Evolutionary conservation across 176 grass and related monocot species (phyloP), one percentile per base, ranked within the genome.

Genomic region (Guadua angustifolia): DNA sequence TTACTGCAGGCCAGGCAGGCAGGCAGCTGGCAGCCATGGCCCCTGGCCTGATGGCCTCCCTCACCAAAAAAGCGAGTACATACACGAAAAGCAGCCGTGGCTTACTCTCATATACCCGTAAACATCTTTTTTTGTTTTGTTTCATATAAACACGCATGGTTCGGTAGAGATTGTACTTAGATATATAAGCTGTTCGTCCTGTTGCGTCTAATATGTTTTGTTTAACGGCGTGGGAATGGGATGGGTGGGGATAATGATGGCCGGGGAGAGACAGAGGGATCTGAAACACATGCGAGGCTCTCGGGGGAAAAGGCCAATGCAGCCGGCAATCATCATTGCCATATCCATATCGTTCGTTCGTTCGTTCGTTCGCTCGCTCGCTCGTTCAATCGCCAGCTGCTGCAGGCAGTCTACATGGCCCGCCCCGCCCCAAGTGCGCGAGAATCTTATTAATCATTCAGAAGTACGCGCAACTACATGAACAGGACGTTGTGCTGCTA

Each of bases 231-330:
- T 22, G 25, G 73, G 66, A 24, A 5, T n/a, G 75, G 77, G 71
- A 18, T 3, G 39, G 44, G 52, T 77, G 78, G 86, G 86, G 53
- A 40, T 55, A 29, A 84, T 89, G 80, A 89, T 89, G 85, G 62
- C 32, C 50, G 51, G 38, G 58, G 75, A 59, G 61, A 69, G 51
- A 22, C 43, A 24, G 66, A 53, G 69, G 83, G 86, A 85, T 93
- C 88, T 78, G 57, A 40, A 80, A 86, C 88, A 81, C 91, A 93
- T 91, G 92, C 88, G 59, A 25, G 45, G 80, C 88, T 80, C 49
- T 67, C 46, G 4, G 13, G 19, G n/a, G 25, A 84, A 80, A 84
- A 71, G 35, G 17, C 3, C 39, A 88, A 15, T 22, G 61, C 25
- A 44, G 44, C 78, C 55, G 83, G 82, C 85, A 88, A 82, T 64